Evolutionary conservation across 371 early-diverging fungal species (phyloP).

Genomic region (Circinella umbellata): DNA sequence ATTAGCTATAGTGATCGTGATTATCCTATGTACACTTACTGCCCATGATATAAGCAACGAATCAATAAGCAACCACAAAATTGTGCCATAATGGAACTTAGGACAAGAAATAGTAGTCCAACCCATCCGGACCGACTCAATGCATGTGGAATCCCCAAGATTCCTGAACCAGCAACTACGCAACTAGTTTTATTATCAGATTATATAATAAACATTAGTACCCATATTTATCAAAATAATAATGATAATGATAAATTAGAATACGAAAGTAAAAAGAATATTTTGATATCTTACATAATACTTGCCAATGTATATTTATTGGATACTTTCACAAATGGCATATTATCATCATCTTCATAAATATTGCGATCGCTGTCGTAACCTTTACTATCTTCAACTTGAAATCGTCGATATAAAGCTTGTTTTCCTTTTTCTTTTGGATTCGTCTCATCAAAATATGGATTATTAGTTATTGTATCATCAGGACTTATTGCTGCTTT

Average conservation of each 20-base stretch:
- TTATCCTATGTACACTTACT: slow-evolving; percentile 30
- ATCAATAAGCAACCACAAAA: slow-evolving; percentile 75
- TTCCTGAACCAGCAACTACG: slow-evolving; percentile 83
- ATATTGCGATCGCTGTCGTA: background rate
- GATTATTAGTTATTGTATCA: background rate
- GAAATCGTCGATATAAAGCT: background rate
- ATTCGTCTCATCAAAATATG: background rate
- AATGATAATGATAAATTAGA: too few species aligned
- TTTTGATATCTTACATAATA: slow-evolving; percentile 19
- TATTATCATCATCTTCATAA: too few species aligned
- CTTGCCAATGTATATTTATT: slow-evolving; percentile 24
- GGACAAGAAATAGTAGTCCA: slow-evolving; percentile 63
- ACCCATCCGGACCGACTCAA: slow-evolving; percentile 81
- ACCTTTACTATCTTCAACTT: background rate
- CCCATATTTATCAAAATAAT: too few species aligned
- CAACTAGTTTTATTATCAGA: slow-evolving; percentile 31
- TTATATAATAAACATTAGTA: too few species aligned
- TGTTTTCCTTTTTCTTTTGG: background rate
- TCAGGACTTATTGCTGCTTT: background rate
- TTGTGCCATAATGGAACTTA: slow-evolving; percentile 69
- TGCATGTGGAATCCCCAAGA: slow-evolving; percentile 79
- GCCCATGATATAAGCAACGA: slow-evolving; percentile 72
- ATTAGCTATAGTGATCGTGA: too few species aligned
- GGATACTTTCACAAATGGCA: slow-evolving; percentile 18
- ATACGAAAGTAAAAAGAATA: too few species aligned